Evolutionary conservation across 2,329 filamentous ascomycete species (phyloP).

Genomic region (Chalaropsis ovoidea): DNA sequence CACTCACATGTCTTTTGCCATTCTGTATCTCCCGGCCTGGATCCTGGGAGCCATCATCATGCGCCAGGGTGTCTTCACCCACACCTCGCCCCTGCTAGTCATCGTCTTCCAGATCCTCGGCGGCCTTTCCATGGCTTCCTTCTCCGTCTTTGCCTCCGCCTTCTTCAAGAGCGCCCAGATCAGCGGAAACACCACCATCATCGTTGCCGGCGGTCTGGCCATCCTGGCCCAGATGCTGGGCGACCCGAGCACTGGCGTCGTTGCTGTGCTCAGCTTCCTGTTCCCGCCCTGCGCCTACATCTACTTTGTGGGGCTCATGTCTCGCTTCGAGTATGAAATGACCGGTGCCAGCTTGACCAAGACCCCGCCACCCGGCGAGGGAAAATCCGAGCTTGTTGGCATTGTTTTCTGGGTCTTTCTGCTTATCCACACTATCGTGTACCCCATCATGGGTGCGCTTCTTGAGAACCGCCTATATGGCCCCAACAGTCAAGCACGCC

Average conservation of each 20-base stretch:
- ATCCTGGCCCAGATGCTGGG: constrained; percentile 70
- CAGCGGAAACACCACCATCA: constrained; percentile 68
- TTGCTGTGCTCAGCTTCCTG: constrained; percentile 60
- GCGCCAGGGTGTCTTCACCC: constrained; percentile 51
- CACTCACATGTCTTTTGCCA: constrained; percentile 68
- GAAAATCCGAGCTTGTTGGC: constrained; percentile 50
- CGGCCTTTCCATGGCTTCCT: constrained; percentile 68
- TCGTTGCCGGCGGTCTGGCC: constrained; percentile 63
- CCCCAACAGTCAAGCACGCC: constrained; percentile 55
- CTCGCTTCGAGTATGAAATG: constrained; percentile 60
- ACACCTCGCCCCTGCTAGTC: constrained; percentile 55
- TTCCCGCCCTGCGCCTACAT: constrained; percentile 86
- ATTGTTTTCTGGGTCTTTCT: constrained; percentile 70
- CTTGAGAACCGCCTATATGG: constrained; percentile 68
- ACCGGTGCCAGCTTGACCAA: constrained; percentile 51
- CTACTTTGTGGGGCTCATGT: constrained; percentile 65
- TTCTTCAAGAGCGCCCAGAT: constrained; percentile 84
- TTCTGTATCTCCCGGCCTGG: constrained; percentile 76
- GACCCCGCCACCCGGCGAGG: constrained; percentile 54
- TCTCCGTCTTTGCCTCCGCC: constrained; percentile 68
- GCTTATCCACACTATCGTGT: constrained; percentile 65
- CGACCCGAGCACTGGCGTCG: constrained; percentile 50
- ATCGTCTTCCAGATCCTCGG: constrained; percentile 63
- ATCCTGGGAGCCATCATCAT: constrained; percentile 61
- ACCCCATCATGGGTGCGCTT: constrained; percentile 62